Evolutionary conservation across 139 green algal genomes (phyloP).

Genomic region (Trebouxia sp.): DNA sequence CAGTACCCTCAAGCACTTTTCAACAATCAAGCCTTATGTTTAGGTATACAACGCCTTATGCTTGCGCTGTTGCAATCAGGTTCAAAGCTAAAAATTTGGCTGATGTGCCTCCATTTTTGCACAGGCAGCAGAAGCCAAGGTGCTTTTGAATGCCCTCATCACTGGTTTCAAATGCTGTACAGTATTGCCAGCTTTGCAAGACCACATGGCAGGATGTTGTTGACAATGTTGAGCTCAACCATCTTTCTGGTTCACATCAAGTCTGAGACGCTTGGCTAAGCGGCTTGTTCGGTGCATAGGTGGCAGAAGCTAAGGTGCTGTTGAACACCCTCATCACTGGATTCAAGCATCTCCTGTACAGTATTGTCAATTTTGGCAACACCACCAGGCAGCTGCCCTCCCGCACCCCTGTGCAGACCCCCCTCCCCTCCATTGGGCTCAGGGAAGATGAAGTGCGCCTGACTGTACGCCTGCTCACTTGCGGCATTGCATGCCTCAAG

Average conservation of each 20-base stretch:
- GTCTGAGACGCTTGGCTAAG: background rate
- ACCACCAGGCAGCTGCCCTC: background rate
- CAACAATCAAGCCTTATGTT: too few species aligned
- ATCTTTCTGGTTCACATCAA: background rate
- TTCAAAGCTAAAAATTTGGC: too few species aligned
- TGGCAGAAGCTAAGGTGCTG: slow-evolving; percentile 42
- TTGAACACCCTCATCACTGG: slow-evolving; percentile 66
- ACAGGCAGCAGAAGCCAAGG: too few species aligned
- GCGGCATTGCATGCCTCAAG: slow-evolving; percentile 39
- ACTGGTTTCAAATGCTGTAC: too few species aligned
- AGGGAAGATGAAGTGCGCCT: slow-evolving; percentile 39
- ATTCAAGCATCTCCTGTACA: slow-evolving; percentile 73
- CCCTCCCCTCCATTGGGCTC: slow-evolving; percentile 23
- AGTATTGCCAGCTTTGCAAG: too few species aligned
- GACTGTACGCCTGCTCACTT: slow-evolving; percentile 27
- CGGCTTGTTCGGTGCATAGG: slow-evolving; percentile 34
- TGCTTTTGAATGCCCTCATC: too few species aligned
- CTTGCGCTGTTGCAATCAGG: too few species aligned
- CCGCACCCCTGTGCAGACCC: background rate
- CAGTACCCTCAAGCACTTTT: too few species aligned
- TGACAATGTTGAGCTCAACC: too few species aligned
- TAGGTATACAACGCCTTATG: too few species aligned
- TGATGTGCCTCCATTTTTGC: too few species aligned
- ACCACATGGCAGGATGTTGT: too few species aligned
- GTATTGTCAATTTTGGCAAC: slow-evolving; percentile 59